Percentiles rank a stretch among this genome's conserved stretches.
Conservation (phyloP, 768 basidiomycete species). For the Pisolithus orientalis region DNA sequence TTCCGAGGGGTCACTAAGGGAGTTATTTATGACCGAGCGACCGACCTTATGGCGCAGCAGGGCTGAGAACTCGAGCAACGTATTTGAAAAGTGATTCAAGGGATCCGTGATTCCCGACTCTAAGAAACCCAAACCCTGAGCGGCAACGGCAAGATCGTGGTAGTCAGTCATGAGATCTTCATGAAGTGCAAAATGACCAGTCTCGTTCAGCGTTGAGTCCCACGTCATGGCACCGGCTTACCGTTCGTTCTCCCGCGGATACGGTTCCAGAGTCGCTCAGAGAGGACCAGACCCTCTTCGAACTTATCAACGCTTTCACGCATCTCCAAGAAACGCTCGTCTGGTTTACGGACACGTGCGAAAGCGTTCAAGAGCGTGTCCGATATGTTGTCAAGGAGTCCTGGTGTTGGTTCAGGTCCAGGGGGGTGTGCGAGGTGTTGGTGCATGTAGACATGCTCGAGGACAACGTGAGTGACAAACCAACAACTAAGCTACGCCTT, state of each 20-base stretch:
- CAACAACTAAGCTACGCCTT: conserved; percentile 15
- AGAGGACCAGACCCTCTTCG: conserved; percentile 81
- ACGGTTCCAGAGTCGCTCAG: conserved; percentile 78
- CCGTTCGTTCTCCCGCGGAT: conserved; percentile 80
- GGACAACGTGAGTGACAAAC: conserved; percentile 3
- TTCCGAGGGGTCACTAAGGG: neutral
- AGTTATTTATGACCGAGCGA: conserved; percentile 1
- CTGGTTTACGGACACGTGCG: conserved; percentile 91
- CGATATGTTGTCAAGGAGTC: conserved; percentile 90
- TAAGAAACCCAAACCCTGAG: conserved; percentile 95
- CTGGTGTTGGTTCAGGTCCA: conserved; percentile 67
- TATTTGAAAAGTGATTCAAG: conserved; percentile 94
- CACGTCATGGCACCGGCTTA: conserved; percentile 41
- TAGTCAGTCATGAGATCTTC: conserved; percentile 97
- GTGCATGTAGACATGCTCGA: conserved; percentile 93
- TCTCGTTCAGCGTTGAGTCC: conserved; percentile 84
- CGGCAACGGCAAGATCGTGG: conserved; percentile 92
- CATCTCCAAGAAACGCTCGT: conserved; percentile 92
- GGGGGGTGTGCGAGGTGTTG: conserved; percentile 92
- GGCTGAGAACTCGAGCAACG: conserved; percentile 90
- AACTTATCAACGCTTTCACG: conserved; percentile 91
- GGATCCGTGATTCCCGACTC: conserved; percentile 99
- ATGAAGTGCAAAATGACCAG: conserved; percentile 66
- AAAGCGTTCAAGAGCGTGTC: conserved; percentile 97
- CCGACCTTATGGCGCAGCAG: conserved; percentile 77